Base-by-base conservation (phyloP, 352 stramenopile species). In the Phytophthora sp. region DNA sequence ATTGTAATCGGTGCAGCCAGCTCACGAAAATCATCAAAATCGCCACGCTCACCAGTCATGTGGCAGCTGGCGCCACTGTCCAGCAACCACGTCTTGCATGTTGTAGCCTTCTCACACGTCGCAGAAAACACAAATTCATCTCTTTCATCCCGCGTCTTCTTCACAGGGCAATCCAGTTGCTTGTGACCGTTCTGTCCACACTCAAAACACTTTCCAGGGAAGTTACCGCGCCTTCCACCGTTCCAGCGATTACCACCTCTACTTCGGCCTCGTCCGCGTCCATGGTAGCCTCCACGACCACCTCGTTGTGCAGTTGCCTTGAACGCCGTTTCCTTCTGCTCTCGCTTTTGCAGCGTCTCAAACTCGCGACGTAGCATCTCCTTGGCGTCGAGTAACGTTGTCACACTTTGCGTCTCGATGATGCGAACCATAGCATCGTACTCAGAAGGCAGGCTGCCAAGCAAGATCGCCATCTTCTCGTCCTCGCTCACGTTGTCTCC, bases 361-460 rank as follows among this genome's bases (percentile, higher is more conserved):
- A 23, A 65, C 15, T 69, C 53, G 3, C 65, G 44, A 20, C 32
- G 51, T 1, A 69, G 8, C 53, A 74, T 74, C 26, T 74, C 65
- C 30, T 74, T 74, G 4, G 65, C 52, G 9, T 62, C 53, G 0
- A 74, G 17, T 4, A 74, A 34, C 3, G 34, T 57, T 3, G 66
- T 18, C 4, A 32, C 60, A 1, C 34, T 18, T 2, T 56, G 30
- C 2, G 35, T 27, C 30, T 74, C 66, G 30, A 74, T 74, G 21
- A 70, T 65, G 1, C 26, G 26, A 7, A 74, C 46, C 66, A 66
- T 74, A 0, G 18, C 18, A 20, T 74, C 66, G 26, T 70, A 69
- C 21, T 72, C 55, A 15, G 21, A 13, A 2, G 62, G 35, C 2
- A 67, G 28, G 15, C 61, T 72, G 13, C 44, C 32, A 1, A 65